Percentiles rank a stretch among this genome's conserved stretches.
Evolutionary conservation across 257 asterid genomes (phyloP).

Genomic region (Lithospermum erythrorhizon): DNA sequence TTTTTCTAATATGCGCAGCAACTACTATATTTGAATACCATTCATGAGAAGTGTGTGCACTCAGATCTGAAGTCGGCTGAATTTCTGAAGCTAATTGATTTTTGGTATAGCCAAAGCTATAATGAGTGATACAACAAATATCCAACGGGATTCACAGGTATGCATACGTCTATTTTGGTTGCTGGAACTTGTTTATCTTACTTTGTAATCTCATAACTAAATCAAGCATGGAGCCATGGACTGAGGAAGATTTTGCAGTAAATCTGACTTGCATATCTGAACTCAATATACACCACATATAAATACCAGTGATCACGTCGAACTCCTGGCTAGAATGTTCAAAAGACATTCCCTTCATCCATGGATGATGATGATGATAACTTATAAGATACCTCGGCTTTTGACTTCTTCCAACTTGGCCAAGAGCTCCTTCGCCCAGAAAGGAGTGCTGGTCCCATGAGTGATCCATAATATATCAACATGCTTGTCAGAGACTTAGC

Average conservation of each 20-base stretch:
- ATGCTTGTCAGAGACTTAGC: constrained; percentile 69
- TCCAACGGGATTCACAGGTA: constrained; percentile 98
- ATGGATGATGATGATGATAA: constrained; percentile 17
- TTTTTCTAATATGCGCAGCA: constrained; percentile 44
- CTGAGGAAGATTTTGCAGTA: no score
- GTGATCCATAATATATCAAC: constrained; percentile 50
- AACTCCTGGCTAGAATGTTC: background rate
- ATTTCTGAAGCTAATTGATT: constrained; percentile 95
- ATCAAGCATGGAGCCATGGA: no score
- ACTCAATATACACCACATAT: no score
- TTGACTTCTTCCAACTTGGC: constrained; percentile 82
- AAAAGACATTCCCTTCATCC: background rate
- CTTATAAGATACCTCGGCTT: constrained; percentile 55
- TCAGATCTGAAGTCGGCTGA: constrained; percentile 99
- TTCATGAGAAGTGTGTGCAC: constrained; percentile 97
- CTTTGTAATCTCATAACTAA: no score
- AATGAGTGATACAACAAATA: constrained; percentile 92
- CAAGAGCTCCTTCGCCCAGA: constrained; percentile 52
- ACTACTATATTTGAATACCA: constrained; percentile 84
- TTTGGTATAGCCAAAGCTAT: constrained; percentile 97
- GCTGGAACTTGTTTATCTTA: background rate
- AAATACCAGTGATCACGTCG: no score
- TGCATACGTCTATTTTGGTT: no score
- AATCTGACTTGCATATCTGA: no score
- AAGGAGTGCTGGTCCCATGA: constrained; percentile 52